These are phyloP conservation scores for Amorphotheca resinae DNA, from an alignment of 495 filamentous ascomycete species.

Conservation along the genomic window DNA sequence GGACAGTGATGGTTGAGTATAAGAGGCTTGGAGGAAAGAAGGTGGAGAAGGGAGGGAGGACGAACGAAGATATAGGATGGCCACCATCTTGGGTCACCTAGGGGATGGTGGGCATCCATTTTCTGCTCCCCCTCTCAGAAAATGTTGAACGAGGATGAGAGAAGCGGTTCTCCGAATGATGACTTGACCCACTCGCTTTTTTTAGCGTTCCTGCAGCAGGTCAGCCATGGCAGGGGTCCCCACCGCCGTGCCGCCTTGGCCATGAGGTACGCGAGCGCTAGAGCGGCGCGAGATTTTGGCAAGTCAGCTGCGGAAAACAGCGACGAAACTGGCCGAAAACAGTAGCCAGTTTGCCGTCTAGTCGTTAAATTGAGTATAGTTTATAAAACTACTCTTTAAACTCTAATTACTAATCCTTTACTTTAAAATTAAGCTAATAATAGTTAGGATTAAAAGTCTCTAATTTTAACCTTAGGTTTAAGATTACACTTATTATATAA, in stretches of 20 bases:
- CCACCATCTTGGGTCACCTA: conserved; percentile 13
- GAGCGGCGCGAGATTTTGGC: conserved; percentile 8
- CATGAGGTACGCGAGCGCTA: conserved; percentile 12
- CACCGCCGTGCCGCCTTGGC: conserved; percentile 11
- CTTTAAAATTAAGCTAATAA: too few species aligned
- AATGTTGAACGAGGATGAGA: conserved; percentile 15
- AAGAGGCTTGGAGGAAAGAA: conserved; percentile 12
- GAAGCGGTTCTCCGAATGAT: conserved; percentile 5
- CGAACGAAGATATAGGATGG: conserved; percentile 10
- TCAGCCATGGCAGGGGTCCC: not conserved
- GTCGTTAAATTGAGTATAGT: conserved; percentile 4
- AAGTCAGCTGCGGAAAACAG: conserved; percentile 2
- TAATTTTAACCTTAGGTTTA: too few species aligned
- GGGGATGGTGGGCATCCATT: conserved; percentile 3
- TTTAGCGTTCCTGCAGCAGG: conserved; percentile 3
- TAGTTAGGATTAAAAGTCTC: too few species aligned
- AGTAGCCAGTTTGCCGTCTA: conserved; percentile 5
- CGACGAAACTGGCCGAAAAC: not conserved
- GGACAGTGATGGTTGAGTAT: conserved; percentile 10
- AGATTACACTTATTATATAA: too few species aligned
- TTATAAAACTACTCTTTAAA: too few species aligned
- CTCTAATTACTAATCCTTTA: too few species aligned
- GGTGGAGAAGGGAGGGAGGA: conserved; percentile 9
- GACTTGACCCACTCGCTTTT: conserved; percentile 8
- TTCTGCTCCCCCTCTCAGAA: conserved; percentile 10